These are phyloP conservation scores for Podospora didyma DNA, from an alignment of 495 filamentous ascomycete genomes.

Conservation along the genomic window DNA sequence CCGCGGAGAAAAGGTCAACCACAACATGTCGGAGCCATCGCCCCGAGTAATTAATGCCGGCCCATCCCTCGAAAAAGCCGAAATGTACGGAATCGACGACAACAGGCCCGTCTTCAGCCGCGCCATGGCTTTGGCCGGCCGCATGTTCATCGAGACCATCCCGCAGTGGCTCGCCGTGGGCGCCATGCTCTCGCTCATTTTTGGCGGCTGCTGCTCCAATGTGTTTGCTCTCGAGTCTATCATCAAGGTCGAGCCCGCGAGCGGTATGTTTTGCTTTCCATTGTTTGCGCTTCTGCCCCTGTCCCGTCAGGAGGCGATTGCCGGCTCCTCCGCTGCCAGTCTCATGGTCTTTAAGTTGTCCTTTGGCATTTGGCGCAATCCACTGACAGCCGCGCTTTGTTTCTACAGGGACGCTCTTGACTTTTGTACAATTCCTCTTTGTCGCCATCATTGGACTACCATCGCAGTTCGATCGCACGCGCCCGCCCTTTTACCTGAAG, in stretches of 20 bases:
- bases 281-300: not conserved
- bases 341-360: too few species aligned
- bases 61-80: slow-evolving; percentile 52
- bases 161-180: slow-evolving; percentile 64
- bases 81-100: slow-evolving; percentile 54
- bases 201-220: slow-evolving; percentile 97
- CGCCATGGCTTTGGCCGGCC: slow-evolving; percentile 50
- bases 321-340: not conserved
- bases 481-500: slow-evolving; percentile 64
- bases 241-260: slow-evolving; percentile 73
- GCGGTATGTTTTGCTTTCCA: slow-evolving; percentile 42
- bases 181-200: slow-evolving; percentile 81
- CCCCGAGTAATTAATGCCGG: slow-evolving; percentile 52
- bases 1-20: slow-evolving; percentile 27
- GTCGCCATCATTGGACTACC: slow-evolving; percentile 74
- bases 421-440: slow-evolving; percentile 88
- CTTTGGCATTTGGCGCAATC: not conserved
- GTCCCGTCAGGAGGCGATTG: not conserved
- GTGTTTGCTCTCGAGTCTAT: slow-evolving; percentile 96
- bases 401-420: slow-evolving; percentile 73
- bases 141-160: slow-evolving; percentile 57
- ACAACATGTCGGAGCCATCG: slow-evolving; percentile 25
- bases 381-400: slow-evolving; percentile 11
- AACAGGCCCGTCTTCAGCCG: slow-evolving; percentile 49
- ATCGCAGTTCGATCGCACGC: slow-evolving; percentile 58